Evolutionary conservation across 208 protist species (phyloP), one percentile per base, ranked within the genome.

Genomic region (Trypanosoma platydactyli): DNA sequence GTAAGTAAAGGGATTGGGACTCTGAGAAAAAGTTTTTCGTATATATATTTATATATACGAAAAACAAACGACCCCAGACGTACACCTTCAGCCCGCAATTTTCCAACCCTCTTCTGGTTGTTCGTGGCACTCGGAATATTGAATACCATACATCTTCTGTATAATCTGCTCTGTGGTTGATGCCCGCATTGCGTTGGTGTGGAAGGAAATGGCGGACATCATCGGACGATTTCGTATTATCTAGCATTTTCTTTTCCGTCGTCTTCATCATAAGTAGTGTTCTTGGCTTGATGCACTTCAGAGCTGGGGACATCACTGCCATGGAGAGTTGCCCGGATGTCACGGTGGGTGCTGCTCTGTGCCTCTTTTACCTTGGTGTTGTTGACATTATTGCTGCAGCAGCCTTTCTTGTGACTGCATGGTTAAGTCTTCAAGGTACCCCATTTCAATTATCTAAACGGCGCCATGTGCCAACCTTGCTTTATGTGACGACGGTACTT

Each of bases 111-210:
- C n/a, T n/a, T n/a, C n/a, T n/a, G n/a, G n/a, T n/a, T n/a, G n/a
- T n/a, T n/a, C n/a, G n/a, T n/a, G n/a, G n/a, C n/a, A n/a, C n/a
- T n/a, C n/a, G n/a, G n/a, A n/a, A n/a, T n/a, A n/a, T n/a, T n/a
- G n/a, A n/a, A n/a, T n/a, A n/a, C n/a, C n/a, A n/a, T n/a, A n/a
- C n/a, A n/a, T n/a, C n/a, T n/a, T n/a, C n/a, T n/a, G n/a, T n/a
- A n/a, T n/a, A n/a, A 16, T 15, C 41, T 22, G 57, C 22, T 29
- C 50, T 60, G 25, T 15, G 12, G 20, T 20, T 29, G 9, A 95
- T 95, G 90, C 90, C 90, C 5, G 72, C 90, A 0, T 64, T 95
- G 49, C 42, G 67, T n/a, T 92, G 87, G 81, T 84, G 68, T 46
- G 73, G 84, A 29, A 86, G 90, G 16, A 74, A 76, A 24, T 95